A percentile compares a stretch with the other conserved stretches of the same genome.
phyloP scores from a whole-genome alignment of 345 rosid species.

The Euclidium syriacum region DNA sequence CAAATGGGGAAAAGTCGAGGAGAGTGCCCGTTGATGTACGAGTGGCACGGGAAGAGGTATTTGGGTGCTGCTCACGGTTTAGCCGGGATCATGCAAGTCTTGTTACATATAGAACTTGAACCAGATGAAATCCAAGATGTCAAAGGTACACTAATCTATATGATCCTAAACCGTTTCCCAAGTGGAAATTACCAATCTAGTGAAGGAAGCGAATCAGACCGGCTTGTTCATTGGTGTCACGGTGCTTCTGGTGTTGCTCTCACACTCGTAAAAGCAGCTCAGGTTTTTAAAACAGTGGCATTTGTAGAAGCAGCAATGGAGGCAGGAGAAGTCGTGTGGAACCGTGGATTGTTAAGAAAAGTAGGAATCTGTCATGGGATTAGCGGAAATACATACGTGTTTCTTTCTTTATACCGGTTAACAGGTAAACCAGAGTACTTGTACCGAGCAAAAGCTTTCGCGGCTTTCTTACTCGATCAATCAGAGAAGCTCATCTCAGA shows the following conservation, averaged over 20 bases:
- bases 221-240: conserved; percentile 76
- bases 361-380: conserved; percentile 75
- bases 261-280: conserved; percentile 59
- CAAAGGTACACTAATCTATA: conserved; percentile 44
- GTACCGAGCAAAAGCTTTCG: conserved; percentile 55
- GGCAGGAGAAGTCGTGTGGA: conserved; percentile 62
- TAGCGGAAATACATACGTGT: conserved; percentile 57
- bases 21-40: conserved; percentile 53
- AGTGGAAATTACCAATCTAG: conserved; percentile 61
- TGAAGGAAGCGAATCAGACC: conserved; percentile 40
- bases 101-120: conserved; percentile 54
- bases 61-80: conserved; percentile 82
- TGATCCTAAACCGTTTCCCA: conserved; percentile 47
- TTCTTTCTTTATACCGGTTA: conserved; percentile 47
- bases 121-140: conserved; percentile 58
- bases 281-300: conserved; percentile 46
- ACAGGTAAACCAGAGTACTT: conserved; percentile 46
- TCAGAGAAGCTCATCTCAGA: conserved; percentile 46
- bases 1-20: conserved; percentile 29
- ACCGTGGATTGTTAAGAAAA: conserved; percentile 58
- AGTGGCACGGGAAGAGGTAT: conserved; percentile 67
- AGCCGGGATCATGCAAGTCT: conserved; percentile 61
- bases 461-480: conserved; percentile 50
- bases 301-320: conserved; percentile 54
- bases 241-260: conserved; percentile 71